Conservation (phyloP, 2,329 filamentous ascomycete genomes). For the Mollisiaceae sp. region DNA sequence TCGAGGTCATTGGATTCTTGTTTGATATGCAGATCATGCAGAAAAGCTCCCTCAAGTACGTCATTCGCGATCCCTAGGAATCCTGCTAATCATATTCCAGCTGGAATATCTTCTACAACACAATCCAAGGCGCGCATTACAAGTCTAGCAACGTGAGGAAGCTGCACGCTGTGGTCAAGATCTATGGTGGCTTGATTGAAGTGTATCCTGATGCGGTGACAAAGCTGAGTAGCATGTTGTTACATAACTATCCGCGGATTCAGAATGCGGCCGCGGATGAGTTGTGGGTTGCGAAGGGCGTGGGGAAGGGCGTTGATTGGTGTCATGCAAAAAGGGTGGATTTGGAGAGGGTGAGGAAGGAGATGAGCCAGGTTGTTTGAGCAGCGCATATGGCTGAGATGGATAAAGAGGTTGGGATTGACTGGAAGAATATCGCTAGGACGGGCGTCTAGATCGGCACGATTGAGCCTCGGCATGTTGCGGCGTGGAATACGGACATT, state of each 20-base stretch:
- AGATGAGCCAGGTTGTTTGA: neutral
- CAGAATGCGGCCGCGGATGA: conserved; percentile 64
- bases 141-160: conserved; percentile 84
- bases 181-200: conserved; percentile 73
- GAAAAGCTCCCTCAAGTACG: conserved; percentile 36
- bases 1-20: conserved; percentile 80
- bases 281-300: conserved; percentile 52
- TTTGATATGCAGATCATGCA: conserved; percentile 65
- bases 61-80: conserved; percentile 1
- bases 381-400: neutral
- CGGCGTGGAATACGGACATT: no score
- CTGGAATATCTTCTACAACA: conserved; percentile 67
- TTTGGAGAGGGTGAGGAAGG: neutral
- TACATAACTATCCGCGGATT: conserved; percentile 83
- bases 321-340: conserved; percentile 40
- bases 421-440: neutral
- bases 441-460: no score
- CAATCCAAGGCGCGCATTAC: conserved; percentile 79
- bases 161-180: conserved; percentile 77
- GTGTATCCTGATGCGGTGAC: conserved; percentile 55
- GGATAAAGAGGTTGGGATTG: neutral
- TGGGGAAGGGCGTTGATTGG: conserved; percentile 59
- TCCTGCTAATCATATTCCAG: conserved; percentile 35
- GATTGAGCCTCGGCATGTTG: no score
- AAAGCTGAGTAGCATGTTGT: conserved; percentile 74